Conservation (phyloP, 1,284 basidiomycete genomes). For the Leucoagaricus sp. region DNA sequence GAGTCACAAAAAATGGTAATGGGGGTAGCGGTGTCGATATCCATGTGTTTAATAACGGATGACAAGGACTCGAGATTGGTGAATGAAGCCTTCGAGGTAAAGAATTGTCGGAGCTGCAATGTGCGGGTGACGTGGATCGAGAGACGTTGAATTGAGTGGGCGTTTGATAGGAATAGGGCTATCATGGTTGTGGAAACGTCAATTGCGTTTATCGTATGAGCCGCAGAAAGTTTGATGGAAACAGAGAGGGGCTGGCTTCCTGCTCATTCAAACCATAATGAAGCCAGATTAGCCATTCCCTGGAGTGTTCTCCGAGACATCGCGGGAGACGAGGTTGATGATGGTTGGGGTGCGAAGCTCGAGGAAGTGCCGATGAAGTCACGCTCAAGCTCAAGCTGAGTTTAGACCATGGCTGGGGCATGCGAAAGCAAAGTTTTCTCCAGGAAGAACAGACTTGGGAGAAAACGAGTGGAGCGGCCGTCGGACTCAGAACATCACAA, state of each 20-base stretch:
- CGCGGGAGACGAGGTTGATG: too few species aligned
- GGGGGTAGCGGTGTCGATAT: neutral
- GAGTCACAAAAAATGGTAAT: constrained; percentile 4
- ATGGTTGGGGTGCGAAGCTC: too few species aligned
- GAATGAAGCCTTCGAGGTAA: too few species aligned
- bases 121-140: too few species aligned
- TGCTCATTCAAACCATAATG: too few species aligned
- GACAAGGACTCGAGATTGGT: too few species aligned
- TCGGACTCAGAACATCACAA: neutral
- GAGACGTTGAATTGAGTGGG: neutral
- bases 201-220: neutral
- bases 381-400: constrained; percentile 3
- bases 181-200: constrained; percentile 4
- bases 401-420: constrained; percentile 3
- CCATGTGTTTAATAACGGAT: neutral
- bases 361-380: neutral
- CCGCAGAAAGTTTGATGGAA: constrained; percentile 5
- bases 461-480: neutral
- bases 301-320: too few species aligned
- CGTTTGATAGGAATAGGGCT: constrained; percentile 2
- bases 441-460: constrained; percentile 11
- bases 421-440: neutral
- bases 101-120: too few species aligned
- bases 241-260: too few species aligned
- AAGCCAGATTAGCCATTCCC: too few species aligned